Evolutionary conservation across 2,329 filamentous ascomycete genomes (phyloP).

Genomic region (Plectosphaerella sp.): DNA sequence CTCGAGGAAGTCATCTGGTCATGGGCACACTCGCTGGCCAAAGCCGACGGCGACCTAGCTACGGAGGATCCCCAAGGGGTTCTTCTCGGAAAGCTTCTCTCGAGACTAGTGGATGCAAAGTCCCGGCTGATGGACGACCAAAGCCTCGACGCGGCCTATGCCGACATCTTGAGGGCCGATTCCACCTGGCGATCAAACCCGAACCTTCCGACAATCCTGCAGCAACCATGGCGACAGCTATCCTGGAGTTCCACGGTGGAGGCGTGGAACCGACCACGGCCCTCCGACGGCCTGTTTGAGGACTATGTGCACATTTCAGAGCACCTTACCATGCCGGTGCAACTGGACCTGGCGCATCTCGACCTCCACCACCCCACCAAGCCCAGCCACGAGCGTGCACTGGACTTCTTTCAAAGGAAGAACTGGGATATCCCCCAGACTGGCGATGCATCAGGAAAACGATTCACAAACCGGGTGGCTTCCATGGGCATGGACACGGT

Average conservation of each 20-base stretch:
- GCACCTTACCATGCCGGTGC: conserved; percentile 28
- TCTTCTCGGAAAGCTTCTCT: conserved; percentile 21
- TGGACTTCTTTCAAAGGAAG: conserved; percentile 35
- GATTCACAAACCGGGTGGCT: conserved; percentile 5
- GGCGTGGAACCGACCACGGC: conserved; percentile 37
- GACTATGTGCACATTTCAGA: conserved; percentile 44
- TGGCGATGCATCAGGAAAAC: conserved; percentile 4
- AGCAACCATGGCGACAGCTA: conserved; percentile 39
- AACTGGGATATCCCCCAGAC: not conserved
- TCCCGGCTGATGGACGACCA: conserved; percentile 25
- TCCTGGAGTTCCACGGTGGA: conserved; percentile 50
- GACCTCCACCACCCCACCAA: conserved; percentile 49
- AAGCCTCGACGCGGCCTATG: conserved; percentile 46
- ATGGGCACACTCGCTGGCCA: conserved; percentile 32
- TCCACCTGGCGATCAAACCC: conserved; percentile 31
- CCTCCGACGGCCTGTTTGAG: conserved; percentile 46
- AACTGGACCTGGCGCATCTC: conserved; percentile 45
- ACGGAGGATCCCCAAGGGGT: not conserved
- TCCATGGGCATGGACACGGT: conserved; percentile 33
- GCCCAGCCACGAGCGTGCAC: conserved; percentile 41
- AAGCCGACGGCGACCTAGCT: conserved; percentile 8
- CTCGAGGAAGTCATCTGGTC: conserved; percentile 47
- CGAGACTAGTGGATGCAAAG: conserved; percentile 36
- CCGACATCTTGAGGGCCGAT: conserved; percentile 41
- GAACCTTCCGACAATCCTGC: conserved; percentile 29